phyloP scores from a whole-genome alignment of 2,329 filamentous ascomycete species.

The Colletotrichum horii region DNA sequence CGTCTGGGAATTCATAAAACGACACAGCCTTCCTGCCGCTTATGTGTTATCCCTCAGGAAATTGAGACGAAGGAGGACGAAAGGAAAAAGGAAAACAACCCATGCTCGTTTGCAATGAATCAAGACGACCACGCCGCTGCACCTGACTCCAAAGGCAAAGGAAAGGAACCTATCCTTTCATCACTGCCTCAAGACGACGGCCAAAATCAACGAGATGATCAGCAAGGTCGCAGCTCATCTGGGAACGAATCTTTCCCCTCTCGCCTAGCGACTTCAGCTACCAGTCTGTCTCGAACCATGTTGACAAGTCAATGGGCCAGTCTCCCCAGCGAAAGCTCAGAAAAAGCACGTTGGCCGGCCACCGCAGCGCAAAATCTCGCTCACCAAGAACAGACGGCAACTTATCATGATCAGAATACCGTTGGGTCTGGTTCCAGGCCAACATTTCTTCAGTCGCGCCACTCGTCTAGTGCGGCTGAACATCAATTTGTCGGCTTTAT shows the following conservation, averaged over 20 bases:
- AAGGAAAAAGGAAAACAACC: background rate
- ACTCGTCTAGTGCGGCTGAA: background rate
- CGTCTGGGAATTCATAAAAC: background rate
- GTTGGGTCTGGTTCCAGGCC: background rate
- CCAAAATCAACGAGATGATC: background rate
- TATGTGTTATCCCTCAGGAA: background rate
- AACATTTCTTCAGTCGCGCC: constrained; percentile 14
- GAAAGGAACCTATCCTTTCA: background rate
- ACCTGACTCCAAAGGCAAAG: background rate
- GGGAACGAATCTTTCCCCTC: background rate
- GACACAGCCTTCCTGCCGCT: background rate
- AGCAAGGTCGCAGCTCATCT: background rate
- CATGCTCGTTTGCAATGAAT: background rate
- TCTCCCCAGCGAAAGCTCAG: background rate
- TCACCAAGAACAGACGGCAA: background rate
- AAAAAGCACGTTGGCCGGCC: background rate
- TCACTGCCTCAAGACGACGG: background rate
- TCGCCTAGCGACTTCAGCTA: background rate
- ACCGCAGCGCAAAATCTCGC: background rate
- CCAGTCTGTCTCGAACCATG: background rate
- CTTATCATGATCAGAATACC: background rate
- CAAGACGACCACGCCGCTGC: background rate
- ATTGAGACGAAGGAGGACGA: background rate
- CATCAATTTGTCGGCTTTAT: background rate
- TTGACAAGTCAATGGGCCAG: background rate